A percentile compares a stretch with the other conserved stretches of the same genome.
These are phyloP conservation scores for Ascomycota sp. DNA, from an alignment of 2,329 filamentous ascomycete species.

Conservation along the genomic window DNA sequence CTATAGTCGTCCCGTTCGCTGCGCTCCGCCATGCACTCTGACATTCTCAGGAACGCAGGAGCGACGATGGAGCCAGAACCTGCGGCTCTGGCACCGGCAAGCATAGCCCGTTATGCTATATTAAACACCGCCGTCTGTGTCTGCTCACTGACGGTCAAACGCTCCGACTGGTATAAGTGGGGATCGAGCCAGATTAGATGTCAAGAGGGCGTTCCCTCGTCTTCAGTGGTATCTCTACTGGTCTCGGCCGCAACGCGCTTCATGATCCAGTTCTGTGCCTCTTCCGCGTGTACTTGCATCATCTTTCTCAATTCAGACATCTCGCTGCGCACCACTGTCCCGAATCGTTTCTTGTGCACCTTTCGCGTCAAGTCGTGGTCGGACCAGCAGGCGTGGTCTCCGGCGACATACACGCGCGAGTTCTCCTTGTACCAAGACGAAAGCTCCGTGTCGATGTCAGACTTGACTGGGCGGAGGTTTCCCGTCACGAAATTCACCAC, in stretches of 20 bases:
- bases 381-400: constrained; percentile 56
- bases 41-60: no score
- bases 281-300: constrained; percentile 32
- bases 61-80: no score
- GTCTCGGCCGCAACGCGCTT: constrained; percentile 14
- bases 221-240: constrained; percentile 26
- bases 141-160: no score
- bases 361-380: constrained; percentile 38
- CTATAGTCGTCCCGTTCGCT: no score
- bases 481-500: constrained; percentile 69
- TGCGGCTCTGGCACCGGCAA: no score
- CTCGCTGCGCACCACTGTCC: constrained; percentile 31
- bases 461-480: constrained; percentile 55
- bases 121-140: no score
- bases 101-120: no score
- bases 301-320: constrained; percentile 29
- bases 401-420: constrained; percentile 59
- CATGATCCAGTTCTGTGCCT: constrained; percentile 31
- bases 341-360: constrained; percentile 39
- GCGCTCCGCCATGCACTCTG: no score
- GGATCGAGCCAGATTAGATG: no score
- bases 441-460: constrained; percentile 53
- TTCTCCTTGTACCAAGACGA: constrained; percentile 69
- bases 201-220: no score
- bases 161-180: no score